A percentile compares a stretch with the other conserved stretches of the same genome.
These are phyloP conservation scores for Stenocarpella maydis DNA, from an alignment of 2,329 filamentous ascomycete genomes.

Conservation along the genomic window DNA sequence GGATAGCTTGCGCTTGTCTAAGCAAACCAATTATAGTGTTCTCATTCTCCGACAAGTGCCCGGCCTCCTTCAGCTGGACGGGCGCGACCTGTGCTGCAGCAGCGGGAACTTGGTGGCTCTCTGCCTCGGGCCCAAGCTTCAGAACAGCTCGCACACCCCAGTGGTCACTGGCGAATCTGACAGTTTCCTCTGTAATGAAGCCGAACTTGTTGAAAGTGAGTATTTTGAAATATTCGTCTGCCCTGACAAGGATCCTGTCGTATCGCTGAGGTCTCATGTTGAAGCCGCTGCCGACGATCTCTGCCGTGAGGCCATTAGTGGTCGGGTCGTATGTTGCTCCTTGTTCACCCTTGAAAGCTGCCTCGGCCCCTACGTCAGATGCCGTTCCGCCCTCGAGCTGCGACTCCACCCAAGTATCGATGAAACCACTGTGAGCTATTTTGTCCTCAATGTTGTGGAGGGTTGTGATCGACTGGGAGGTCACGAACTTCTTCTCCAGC, in stretches of 20 bases:
- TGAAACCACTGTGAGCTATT: constrained; percentile 55
- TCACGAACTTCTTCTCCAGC: constrained; percentile 61
- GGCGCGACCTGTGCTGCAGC: constrained; percentile 43
- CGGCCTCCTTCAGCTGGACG: constrained; percentile 45
- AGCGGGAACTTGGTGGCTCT: constrained; percentile 33
- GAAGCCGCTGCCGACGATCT: constrained; percentile 54
- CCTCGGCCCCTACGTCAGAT: constrained; percentile 45
- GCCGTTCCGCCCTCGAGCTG: constrained; percentile 54
- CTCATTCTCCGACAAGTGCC: constrained; percentile 43
- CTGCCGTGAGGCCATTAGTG: constrained; percentile 63
- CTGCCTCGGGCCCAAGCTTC: constrained; percentile 36
- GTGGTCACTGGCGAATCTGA: constrained; percentile 60
- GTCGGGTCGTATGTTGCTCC: constrained; percentile 72
- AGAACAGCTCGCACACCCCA: constrained; percentile 63
- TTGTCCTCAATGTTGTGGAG: constrained; percentile 56
- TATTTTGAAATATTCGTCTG: constrained; percentile 49
- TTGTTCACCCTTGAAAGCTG: constrained; percentile 64
- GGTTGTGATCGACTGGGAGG: constrained; percentile 52
- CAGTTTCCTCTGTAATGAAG: constrained; percentile 43
- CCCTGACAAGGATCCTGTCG: constrained; percentile 66
- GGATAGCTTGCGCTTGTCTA: constrained; percentile 51
- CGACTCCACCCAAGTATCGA: constrained; percentile 61
- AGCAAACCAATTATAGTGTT: constrained; percentile 51
- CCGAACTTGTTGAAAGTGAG: constrained; percentile 67
- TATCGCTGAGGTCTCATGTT: constrained; percentile 70